phyloP scores from a whole-genome alignment of 768 basidiomycete genomes.

The Mrakia gelida region DNA sequence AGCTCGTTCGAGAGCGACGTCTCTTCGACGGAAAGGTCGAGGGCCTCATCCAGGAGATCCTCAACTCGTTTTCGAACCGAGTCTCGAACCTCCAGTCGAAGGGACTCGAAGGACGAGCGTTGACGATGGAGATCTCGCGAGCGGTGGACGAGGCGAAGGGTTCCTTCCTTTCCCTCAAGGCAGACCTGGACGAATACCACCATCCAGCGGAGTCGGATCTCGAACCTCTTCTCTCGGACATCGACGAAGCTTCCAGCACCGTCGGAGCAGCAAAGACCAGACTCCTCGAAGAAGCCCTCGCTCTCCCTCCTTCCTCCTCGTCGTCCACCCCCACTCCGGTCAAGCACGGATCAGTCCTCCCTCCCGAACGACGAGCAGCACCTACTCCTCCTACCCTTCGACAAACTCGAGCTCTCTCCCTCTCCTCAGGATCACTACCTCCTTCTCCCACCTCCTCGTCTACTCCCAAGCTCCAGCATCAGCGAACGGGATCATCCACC shows the following conservation, averaged over 20 bases:
- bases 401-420: background rate
- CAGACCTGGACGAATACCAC: background rate
- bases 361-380: background rate
- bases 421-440: background rate
- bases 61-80: background rate
- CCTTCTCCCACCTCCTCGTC: background rate
- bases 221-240: background rate
- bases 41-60: background rate
- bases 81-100: background rate
- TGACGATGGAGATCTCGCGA: background rate
- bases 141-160: background rate
- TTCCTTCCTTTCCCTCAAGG: background rate
- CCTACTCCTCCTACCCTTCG: background rate
- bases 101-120: background rate
- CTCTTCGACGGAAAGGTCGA: conserved; percentile 2
- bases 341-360: background rate
- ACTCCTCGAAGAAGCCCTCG: background rate
- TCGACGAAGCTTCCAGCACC: background rate
- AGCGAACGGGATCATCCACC: background rate
- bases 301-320: background rate
- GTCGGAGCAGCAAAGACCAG: background rate
- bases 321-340: background rate
- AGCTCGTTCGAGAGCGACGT: background rate
- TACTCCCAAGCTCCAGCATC: background rate
- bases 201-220: conserved; percentile 2